These are phyloP conservation scores for Cymbopogon citratus DNA, from an alignment of 176 grass and related monocot genomes.

Conservation along the genomic window DNA sequence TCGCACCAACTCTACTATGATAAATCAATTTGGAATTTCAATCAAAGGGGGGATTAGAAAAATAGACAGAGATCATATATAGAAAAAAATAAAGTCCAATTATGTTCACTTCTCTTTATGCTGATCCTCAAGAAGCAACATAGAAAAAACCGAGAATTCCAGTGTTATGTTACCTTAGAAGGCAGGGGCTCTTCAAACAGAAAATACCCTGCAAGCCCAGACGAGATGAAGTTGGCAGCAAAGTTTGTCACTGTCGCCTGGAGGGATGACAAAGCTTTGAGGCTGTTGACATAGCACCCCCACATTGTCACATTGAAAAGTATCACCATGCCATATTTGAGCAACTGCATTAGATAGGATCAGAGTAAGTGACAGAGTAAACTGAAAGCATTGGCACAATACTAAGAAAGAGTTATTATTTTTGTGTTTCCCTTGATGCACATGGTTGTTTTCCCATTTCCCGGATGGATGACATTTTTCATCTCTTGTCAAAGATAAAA, in stretches of 20 bases:
- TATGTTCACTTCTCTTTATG: not conserved
- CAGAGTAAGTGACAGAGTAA: conserved; percentile 9
- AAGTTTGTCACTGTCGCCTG: conserved; percentile 96
- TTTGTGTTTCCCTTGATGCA: not conserved
- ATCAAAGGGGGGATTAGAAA: not conserved
- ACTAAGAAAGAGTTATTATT: not conserved
- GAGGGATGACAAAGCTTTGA: conserved; percentile 76
- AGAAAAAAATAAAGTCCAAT: not conserved
- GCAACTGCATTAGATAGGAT: conserved; percentile 32
- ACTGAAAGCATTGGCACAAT: not conserved
- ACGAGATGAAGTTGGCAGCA: conserved; percentile 78
- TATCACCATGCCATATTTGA: conserved; percentile 76
- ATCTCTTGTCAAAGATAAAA: not conserved
- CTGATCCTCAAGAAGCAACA: not conserved
- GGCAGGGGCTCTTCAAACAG: conserved; percentile 74
- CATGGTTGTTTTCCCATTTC: not conserved
- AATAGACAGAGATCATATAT: not conserved
- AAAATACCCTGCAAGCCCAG: conserved; percentile 80
- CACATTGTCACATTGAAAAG: conserved; percentile 82
- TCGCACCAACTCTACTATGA: not conserved
- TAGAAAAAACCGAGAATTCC: not conserved
- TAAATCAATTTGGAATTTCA: not conserved
- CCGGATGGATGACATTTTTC: not conserved
- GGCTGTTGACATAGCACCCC: conserved; percentile 88
- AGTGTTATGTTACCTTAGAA: conserved; percentile 60